Base-by-base conservation (phyloP, 228 moss, liverwort and hornwort species). In the Sphagnum magellanicum region DNA sequence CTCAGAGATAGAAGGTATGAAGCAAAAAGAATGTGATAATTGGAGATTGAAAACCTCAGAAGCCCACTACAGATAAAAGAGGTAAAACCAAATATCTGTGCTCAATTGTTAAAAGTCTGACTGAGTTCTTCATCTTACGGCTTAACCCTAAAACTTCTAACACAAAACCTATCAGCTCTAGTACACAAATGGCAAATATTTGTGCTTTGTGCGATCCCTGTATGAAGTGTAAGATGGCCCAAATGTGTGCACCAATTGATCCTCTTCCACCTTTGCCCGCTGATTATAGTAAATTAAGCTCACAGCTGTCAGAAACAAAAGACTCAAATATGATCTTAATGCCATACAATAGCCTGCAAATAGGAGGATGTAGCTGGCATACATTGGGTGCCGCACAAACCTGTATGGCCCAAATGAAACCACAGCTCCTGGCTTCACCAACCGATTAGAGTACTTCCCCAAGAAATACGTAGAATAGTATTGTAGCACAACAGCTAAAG, bases 391-490 rank as follows among this genome's bases (percentile, higher is more conserved):
- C 66, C 96, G 87, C 47, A 81, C 87, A 79, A 89, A 89, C 77
- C 91, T 80, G 17, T 93, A 97, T 10, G 96, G 96, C 15, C 96
- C 93, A 73, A 91, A 97, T 71, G 91, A 81, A 32, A 97, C 96
- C 61, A 97, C 96, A 14, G 91, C 72, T 46, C 11, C 62, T 46
- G 93, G 91, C 68, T 72, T 93, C 51, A 91, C 88, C 59, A 93
- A 71, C 64, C 96, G 77, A 74, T 93, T 77, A 15, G 88, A 85
- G 77, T 93, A 93, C 78, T 93, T 97, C 32, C 91, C 96, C 71
- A 97, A 53, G 52, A 79, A 97, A 60, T 91, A 93, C 17, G 86
- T 63, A 16, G 91, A 88, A 64, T 80, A 75, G 81, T 90, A 97
- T 10, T 97, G 79, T n/a, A 60, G 79, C 49, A 88, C 74, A 50